Percentiles rank a stretch among this genome's conserved stretches.
phyloP scores from a whole-genome alignment of 441 rosid species.

The Populus hybrid region DNA sequence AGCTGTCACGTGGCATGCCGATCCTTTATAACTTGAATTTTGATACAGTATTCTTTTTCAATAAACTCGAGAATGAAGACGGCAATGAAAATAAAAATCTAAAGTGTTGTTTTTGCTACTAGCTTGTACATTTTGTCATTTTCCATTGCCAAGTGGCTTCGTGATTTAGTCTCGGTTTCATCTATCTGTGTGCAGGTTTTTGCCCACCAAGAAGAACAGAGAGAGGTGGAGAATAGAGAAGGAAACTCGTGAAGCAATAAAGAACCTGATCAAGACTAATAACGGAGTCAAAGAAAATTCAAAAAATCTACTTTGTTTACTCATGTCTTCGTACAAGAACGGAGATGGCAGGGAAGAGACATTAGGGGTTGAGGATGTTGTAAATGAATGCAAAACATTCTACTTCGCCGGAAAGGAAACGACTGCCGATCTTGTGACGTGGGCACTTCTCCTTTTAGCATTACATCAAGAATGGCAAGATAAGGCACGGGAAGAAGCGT shows the following conservation, averaged over 20 bases:
- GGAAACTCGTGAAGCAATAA: constrained; percentile 57
- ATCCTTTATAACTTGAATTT: too few relatives aligned
- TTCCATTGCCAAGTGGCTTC: not conserved
- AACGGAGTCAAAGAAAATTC: constrained; percentile 29
- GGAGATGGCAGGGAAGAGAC: constrained; percentile 55
- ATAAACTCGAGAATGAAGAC: too few relatives aligned
- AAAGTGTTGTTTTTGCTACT: too few relatives aligned
- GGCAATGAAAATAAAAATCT: too few relatives aligned
- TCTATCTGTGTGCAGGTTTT: constrained; percentile 41
- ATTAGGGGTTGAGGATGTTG: constrained; percentile 56
- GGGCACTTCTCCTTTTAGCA: constrained; percentile 65
- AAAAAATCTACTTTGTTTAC: constrained; percentile 48
- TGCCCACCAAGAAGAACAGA: constrained; percentile 74
- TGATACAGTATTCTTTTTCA: not conserved
- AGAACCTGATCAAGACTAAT: constrained; percentile 42
- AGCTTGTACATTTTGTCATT: not conserved
- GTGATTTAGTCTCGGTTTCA: not conserved
- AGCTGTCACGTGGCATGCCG: too few relatives aligned
- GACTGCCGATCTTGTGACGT: constrained; percentile 57
- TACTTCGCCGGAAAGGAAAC: constrained; percentile 88
- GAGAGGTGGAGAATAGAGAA: constrained; percentile 61
- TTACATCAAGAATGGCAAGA: constrained; percentile 78
- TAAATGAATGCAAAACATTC: constrained; percentile 86
- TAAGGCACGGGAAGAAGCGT: constrained; percentile 68
- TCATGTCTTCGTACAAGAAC: constrained; percentile 46